Percentiles rank a stretch among this genome's conserved stretches.
Evolutionary conservation across 2,329 filamentous ascomycete species (phyloP).

Genomic region (Apiospora malaysiana): DNA sequence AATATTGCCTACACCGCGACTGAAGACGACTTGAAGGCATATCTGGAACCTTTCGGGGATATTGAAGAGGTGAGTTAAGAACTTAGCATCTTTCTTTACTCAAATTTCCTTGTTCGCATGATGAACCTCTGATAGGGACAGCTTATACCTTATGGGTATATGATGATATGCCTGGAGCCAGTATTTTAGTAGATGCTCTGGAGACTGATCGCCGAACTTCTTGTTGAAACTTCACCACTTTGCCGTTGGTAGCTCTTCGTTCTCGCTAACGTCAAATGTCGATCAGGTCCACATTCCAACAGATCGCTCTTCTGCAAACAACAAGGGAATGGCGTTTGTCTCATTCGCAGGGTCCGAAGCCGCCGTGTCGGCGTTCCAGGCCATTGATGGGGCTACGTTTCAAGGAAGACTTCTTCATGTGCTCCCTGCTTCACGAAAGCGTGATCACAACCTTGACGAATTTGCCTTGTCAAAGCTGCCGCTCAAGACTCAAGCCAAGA

Average conservation of each 20-base stretch:
- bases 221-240: constrained; percentile 35
- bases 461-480: constrained; percentile 89
- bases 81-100: constrained; percentile 30
- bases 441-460: constrained; percentile 83
- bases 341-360: constrained; percentile 75
- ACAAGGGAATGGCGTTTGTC: constrained; percentile 91
- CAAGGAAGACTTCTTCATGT: constrained; percentile 93
- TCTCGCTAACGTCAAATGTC: constrained; percentile 47
- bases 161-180: constrained; percentile 90
- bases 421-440: constrained; percentile 82
- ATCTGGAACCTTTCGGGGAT: constrained; percentile 75
- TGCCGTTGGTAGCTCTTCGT: constrained; percentile 31
- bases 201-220: constrained; percentile 69
- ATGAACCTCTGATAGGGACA: constrained; percentile 99
- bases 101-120: constrained; percentile 58
- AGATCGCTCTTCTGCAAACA: constrained; percentile 68
- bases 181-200: constrained; percentile 99
- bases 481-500: constrained; percentile 90
- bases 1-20: constrained; percentile 85
- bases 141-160: constrained; percentile 85
- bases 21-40: constrained; percentile 75
- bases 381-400: constrained; percentile 83
- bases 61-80: constrained; percentile 92
- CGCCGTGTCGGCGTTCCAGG: constrained; percentile 79
- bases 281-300: constrained; percentile 79